Conservation (phyloP, 208 protist species). For the Trypanosoma grayi region DNA sequence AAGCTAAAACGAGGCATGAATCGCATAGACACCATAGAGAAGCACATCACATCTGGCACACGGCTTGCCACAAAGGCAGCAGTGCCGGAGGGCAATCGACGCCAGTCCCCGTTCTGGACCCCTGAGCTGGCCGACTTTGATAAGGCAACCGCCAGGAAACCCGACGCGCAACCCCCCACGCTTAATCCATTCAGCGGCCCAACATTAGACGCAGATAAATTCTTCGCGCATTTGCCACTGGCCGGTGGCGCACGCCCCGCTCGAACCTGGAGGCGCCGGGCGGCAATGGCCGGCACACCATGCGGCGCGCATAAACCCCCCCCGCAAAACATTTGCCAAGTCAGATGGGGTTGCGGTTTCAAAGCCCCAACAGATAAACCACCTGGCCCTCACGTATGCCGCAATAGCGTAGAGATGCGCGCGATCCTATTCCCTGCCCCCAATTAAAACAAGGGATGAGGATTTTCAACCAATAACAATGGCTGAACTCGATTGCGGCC, state of each 20-base stretch:
- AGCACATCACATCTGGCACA: neutral
- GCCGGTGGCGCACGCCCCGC: neutral
- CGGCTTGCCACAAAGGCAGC: neutral
- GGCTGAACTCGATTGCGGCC: slow-evolving; percentile 1
- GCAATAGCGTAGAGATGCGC: neutral
- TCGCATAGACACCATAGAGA: neutral
- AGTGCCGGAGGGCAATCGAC: neutral
- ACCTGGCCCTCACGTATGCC: neutral
- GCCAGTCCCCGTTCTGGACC: neutral
- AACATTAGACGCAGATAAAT: neutral
- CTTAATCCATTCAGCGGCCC: neutral
- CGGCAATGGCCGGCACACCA: neutral
- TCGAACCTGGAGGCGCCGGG: neutral
- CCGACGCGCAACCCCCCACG: neutral
- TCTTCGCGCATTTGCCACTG: neutral
- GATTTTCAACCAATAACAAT: neutral
- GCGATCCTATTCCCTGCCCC: neutral
- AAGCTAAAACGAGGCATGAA: neutral
- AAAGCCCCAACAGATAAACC: neutral
- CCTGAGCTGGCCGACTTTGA: neutral
- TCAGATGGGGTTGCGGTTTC: neutral
- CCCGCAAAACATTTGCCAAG: neutral
- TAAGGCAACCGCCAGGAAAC: neutral
- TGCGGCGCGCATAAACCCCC: slow-evolving; percentile 1
- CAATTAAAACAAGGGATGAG: neutral